Percentiles rank a stretch among this genome's conserved stretches.
Conservation (phyloP, 352 stramenopile genomes). For the Globisporangium spinosum region DNA sequence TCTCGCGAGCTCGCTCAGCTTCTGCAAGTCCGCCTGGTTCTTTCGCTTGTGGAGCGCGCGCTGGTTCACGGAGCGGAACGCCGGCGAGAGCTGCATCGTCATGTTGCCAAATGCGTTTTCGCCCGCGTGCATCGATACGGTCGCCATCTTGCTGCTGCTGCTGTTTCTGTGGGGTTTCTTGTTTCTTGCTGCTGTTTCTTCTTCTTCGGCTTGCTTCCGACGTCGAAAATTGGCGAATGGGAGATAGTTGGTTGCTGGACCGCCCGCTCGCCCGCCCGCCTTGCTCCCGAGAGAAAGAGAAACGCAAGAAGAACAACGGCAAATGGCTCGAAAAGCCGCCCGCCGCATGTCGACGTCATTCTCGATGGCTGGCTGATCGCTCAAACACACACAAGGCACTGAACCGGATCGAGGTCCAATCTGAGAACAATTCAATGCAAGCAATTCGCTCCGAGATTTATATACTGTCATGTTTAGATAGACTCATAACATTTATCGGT, state of each 20-base stretch:
- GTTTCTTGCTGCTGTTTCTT: not conserved
- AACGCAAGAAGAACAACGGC: conserved; percentile 8
- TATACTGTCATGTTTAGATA: not conserved
- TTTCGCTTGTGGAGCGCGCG: conserved; percentile 36
- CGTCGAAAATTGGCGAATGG: conserved; percentile 13
- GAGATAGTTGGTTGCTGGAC: not conserved
- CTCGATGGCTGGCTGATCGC: not conserved
- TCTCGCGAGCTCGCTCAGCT: conserved; percentile 61
- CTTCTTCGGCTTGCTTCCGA: conserved; percentile 2
- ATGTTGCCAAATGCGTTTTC: conserved; percentile 48
- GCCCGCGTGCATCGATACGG: conserved; percentile 52
- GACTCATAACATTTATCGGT: not conserved
- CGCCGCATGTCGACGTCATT: conserved; percentile 9
- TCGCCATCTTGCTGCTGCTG: conserved; percentile 31
- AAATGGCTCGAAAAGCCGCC: conserved; percentile 12
- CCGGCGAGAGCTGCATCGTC: conserved; percentile 46
- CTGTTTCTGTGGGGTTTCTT: not conserved
- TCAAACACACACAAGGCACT: not conserved
- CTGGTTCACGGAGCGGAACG: conserved; percentile 45
- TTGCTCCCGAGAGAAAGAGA: not conserved
- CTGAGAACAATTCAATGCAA: conserved; percentile 3
- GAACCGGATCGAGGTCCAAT: not conserved
- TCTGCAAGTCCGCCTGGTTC: conserved; percentile 39
- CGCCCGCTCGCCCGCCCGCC: too few relatives aligned
- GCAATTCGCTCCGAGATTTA: not conserved